Conservation (phyloP, 805 yeast species). For the Ogataea allantospora region DNA sequence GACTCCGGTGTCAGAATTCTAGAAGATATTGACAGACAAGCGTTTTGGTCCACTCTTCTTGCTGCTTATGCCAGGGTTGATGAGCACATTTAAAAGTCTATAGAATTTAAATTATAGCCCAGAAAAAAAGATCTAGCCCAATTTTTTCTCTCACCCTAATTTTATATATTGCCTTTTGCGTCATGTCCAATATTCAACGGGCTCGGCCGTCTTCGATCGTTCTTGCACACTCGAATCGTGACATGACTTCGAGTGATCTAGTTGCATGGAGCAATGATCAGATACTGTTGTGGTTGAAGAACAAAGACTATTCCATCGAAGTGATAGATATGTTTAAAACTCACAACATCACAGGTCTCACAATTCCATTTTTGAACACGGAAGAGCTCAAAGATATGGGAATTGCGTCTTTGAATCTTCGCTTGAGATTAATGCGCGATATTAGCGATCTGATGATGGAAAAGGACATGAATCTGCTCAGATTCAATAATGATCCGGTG, state of each 20-base stretch:
- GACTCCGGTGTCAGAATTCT: constrained; percentile 40
- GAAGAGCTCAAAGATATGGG: constrained; percentile 77
- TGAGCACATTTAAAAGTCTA: neutral
- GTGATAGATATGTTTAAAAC: constrained; percentile 40
- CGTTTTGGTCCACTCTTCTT: constrained; percentile 48
- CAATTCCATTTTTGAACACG: constrained; percentile 65
- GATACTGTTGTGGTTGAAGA: constrained; percentile 31
- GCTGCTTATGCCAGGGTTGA: constrained; percentile 39
- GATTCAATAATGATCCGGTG: constrained; percentile 24
- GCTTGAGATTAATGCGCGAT: constrained; percentile 59
- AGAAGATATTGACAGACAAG: constrained; percentile 37
- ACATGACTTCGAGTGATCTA: constrained; percentile 21
- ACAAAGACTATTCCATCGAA: constrained; percentile 22
- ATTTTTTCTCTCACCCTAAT: neutral
- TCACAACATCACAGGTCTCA: constrained; percentile 70
- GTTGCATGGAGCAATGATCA: constrained; percentile 33
- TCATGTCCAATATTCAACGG: constrained; percentile 11
- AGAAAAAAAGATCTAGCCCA: neutral
- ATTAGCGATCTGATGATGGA: constrained; percentile 51
- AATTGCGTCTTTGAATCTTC: constrained; percentile 46
- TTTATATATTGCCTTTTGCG: neutral
- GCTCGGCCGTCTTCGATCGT: constrained; percentile 20
- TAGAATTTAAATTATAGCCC: neutral
- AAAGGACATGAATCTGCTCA: constrained; percentile 26
- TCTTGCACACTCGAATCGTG: constrained; percentile 18